phyloP scores from a whole-genome alignment of 2,329 filamentous ascomycete species.

The Neofusicoccum sp. region DNA sequence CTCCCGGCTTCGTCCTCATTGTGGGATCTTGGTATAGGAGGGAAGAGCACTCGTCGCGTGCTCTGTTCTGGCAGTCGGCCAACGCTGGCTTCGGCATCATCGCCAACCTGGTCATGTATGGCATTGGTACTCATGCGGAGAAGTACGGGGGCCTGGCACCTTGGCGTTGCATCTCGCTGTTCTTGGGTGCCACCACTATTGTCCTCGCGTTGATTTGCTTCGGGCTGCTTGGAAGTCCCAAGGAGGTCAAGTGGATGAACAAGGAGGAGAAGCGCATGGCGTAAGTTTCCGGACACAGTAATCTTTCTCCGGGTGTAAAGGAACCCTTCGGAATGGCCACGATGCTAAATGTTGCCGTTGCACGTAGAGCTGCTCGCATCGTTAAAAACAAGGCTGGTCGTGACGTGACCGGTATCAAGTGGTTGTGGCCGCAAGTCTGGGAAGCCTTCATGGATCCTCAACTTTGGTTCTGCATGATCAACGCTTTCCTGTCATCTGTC shows the following conservation, averaged over 20 bases:
- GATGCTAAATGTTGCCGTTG: neutral
- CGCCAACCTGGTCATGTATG: slow-evolving; percentile 19
- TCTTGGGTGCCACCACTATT: slow-evolving; percentile 24
- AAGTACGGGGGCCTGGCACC: slow-evolving; percentile 16
- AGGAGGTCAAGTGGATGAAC: slow-evolving; percentile 29
- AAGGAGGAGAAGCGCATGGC: slow-evolving; percentile 22
- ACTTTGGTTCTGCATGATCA: slow-evolving; percentile 20
- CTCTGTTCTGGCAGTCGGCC: slow-evolving; percentile 41
- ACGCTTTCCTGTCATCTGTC: slow-evolving; percentile 21
- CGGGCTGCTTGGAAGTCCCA: slow-evolving; percentile 28
- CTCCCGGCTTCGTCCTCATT: slow-evolving; percentile 39
- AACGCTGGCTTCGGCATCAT: slow-evolving; percentile 38
- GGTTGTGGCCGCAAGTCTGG: slow-evolving; percentile 18
- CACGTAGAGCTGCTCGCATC: slow-evolving; percentile 15
- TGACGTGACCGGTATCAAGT: slow-evolving; percentile 19
- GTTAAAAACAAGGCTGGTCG: slow-evolving; percentile 16
- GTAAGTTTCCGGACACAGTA: neutral
- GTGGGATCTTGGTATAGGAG: slow-evolving; percentile 39
- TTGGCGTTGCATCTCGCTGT: slow-evolving; percentile 20
- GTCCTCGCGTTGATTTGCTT: slow-evolving; percentile 26
- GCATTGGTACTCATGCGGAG: slow-evolving; percentile 18
- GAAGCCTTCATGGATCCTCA: slow-evolving; percentile 21
- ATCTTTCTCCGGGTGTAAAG: neutral
- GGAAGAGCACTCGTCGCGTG: slow-evolving; percentile 38
- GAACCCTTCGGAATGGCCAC: too few relatives aligned